phyloP scores from a whole-genome alignment of 2,329 filamentous ascomycete species.

The Aspergillus spinulosporus region DNA sequence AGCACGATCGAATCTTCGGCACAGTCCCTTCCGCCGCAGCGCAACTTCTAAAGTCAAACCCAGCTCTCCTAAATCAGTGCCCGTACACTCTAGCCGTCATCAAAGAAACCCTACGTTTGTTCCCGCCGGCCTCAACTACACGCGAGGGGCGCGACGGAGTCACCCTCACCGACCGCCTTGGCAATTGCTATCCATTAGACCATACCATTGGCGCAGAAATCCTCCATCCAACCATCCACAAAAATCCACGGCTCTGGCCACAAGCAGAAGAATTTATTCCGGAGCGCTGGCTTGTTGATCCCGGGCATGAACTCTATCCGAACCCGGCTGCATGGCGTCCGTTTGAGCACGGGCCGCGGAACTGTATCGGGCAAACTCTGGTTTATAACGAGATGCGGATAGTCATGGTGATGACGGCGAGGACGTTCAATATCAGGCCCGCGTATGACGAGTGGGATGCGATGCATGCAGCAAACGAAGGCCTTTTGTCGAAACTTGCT shows the following conservation, averaged over 20 bases:
- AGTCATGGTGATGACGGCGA: slow-evolving; percentile 1
- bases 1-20: slow-evolving; percentile 17
- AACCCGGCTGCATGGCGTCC: slow-evolving; percentile 11
- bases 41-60: background rate
- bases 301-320: background rate
- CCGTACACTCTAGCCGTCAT: slow-evolving; percentile 16
- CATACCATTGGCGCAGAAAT: background rate
- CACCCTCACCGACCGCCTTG: background rate
- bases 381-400: slow-evolving; percentile 10
- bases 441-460: slow-evolving; percentile 5
- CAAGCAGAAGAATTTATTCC: slow-evolving; percentile 11
- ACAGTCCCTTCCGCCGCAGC: background rate
- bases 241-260: slow-evolving; percentile 5
- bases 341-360: slow-evolving; percentile 16
- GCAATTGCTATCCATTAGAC: background rate
- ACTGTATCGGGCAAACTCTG: slow-evolving; percentile 13
- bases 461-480: background rate
- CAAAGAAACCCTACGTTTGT: slow-evolving; percentile 17
- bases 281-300: slow-evolving; percentile 11
- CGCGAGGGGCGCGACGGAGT: background rate
- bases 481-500: background rate
- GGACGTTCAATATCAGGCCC: slow-evolving; percentile 10
- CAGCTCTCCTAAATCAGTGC: slow-evolving; percentile 10
- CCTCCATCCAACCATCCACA: slow-evolving; percentile 6
- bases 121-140: background rate